A percentile compares a stretch with the other conserved stretches of the same genome.
Evolutionary conservation across 345 rosid species (phyloP).

Genomic region (Turnera subulata): DNA sequence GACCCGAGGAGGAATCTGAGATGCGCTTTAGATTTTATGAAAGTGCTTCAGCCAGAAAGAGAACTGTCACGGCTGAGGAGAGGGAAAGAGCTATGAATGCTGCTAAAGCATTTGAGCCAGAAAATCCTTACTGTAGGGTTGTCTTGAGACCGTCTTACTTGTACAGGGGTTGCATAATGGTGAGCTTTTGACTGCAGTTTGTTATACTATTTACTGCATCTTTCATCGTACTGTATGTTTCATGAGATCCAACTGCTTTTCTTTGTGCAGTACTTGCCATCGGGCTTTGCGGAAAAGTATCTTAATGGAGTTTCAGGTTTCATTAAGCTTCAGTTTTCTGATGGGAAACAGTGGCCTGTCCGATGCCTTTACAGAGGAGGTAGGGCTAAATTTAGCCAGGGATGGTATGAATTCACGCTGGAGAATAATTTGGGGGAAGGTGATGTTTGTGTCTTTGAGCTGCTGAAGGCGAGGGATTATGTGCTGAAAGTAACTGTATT

Average conservation of each 20-base stretch:
- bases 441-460: constrained; percentile 79
- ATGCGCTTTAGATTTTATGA: constrained; percentile 57
- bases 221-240: not conserved
- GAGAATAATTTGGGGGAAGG: constrained; percentile 88
- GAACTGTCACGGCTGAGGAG: constrained; percentile 77
- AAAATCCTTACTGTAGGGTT: constrained; percentile 79
- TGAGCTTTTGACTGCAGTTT: constrained; percentile 27
- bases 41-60: constrained; percentile 75
- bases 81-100: constrained; percentile 70
- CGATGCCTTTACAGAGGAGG: constrained; percentile 84
- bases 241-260: not conserved
- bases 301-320: constrained; percentile 77
- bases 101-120: constrained; percentile 75
- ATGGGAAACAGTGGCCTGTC: constrained; percentile 84
- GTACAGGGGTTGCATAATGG: constrained; percentile 82
- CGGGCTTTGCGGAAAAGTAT: constrained; percentile 80
- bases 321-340: constrained; percentile 71
- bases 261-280: constrained; percentile 65
- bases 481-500: constrained; percentile 77
- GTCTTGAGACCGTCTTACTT: constrained; percentile 80
- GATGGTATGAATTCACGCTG: constrained; percentile 87
- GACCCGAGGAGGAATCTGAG: constrained; percentile 42
- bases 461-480: constrained; percentile 61
- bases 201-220: not conserved
- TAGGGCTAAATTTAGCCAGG: constrained; percentile 78